Base-by-base conservation (phyloP, 495 filamentous ascomycete genomes). In the Penicillium silybi region DNA sequence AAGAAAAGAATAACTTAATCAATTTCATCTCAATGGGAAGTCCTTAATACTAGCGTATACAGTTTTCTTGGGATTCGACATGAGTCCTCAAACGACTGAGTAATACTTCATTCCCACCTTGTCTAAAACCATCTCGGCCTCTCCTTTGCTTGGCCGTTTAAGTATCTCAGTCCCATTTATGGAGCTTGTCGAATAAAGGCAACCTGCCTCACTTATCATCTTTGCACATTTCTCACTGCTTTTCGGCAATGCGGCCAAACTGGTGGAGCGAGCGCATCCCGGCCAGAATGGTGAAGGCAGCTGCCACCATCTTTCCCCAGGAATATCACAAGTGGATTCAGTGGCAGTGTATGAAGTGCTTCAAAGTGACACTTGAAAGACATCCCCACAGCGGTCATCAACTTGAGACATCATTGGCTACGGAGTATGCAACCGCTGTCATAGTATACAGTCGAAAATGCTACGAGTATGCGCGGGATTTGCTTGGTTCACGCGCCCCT, bases 211-310 rank as follows among this genome's bases (percentile, higher is more conserved):
- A 35, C 37, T 48, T 41, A 41, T 48, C 19, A 48, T 48, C 25
- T 48, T 48, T 41, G 46, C 35, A 3, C 34, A 48, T 19, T 48
- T 25, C 23, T 41, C 35, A 6, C 17, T 48, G 4, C 23, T 48
- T 25, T 48, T 41, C 29, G 19, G 37, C 7, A 48, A 48, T 48
- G 34, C 46, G 5, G 18, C 46, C 13, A 41, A 48, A 18, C 38
- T 48, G 46, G 46, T 48, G 46, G 46, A 48, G 39, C 39, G 37
- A 48, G 35, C 35, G 18, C 13, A 48, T 48, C 25, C 46, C 46
- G 18, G 35, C 46, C 18, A 41, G 39, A 19, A 48, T 48, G 9
- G 35, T 48, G 39, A 48, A 29, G 19, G 23, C 37, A 1, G 46
- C 41, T 17, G 46, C 23, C 18, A 35, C 35, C 5, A 11, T 41